Percentiles rank a stretch among this genome's conserved stretches.
phyloP scores from a whole-genome alignment of 176 grass and related monocot species.

The Carex kokanica region DNA sequence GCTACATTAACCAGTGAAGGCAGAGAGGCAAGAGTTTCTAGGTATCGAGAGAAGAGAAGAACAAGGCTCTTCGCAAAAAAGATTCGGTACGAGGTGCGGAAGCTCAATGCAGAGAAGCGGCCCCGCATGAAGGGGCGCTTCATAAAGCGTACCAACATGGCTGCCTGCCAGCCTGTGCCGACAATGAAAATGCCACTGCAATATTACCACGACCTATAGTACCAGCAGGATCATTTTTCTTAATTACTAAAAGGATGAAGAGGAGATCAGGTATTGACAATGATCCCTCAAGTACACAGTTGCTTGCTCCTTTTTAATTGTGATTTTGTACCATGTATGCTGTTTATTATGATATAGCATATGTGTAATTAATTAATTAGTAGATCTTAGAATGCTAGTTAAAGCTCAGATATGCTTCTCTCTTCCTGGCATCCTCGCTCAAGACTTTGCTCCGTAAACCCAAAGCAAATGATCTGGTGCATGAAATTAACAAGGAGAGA shows the following conservation, averaged over 20 bases:
- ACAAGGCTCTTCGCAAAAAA: slow-evolving; percentile 95
- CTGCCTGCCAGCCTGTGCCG: slow-evolving; percentile 13
- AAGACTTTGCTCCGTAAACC: neutral
- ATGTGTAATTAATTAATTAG: slow-evolving; percentile 32
- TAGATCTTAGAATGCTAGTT: slow-evolving; percentile 3
- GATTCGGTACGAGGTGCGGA: slow-evolving; percentile 98
- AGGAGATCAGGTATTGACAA: slow-evolving; percentile 2
- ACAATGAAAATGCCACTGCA: slow-evolving; percentile 27
- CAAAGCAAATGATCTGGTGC: neutral
- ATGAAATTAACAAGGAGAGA: slow-evolving; percentile 1
- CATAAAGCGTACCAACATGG: slow-evolving; percentile 58
- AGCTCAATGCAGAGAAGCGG: slow-evolving; percentile 98
- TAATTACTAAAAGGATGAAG: neutral
- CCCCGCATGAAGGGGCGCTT: slow-evolving; percentile 97
- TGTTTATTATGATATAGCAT: slow-evolving; percentile 27
- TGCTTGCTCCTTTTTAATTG: slow-evolving; percentile 2
- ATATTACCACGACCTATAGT: slow-evolving; percentile 24
- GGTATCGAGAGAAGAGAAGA: slow-evolving; percentile 93
- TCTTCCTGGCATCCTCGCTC: neutral
- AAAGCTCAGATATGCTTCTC: slow-evolving; percentile 4
- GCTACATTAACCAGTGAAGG: slow-evolving; percentile 50
- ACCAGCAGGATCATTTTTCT: slow-evolving; percentile 22
- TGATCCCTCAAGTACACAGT: slow-evolving; percentile 16
- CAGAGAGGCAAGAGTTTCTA: slow-evolving; percentile 83
- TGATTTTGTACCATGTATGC: slow-evolving; percentile 28